A percentile compares a stretch with the other conserved stretches of the same genome.
phyloP scores from a whole-genome alignment of 2,329 filamentous ascomycete genomes.

The Clarireedia homoeocarpa region DNA sequence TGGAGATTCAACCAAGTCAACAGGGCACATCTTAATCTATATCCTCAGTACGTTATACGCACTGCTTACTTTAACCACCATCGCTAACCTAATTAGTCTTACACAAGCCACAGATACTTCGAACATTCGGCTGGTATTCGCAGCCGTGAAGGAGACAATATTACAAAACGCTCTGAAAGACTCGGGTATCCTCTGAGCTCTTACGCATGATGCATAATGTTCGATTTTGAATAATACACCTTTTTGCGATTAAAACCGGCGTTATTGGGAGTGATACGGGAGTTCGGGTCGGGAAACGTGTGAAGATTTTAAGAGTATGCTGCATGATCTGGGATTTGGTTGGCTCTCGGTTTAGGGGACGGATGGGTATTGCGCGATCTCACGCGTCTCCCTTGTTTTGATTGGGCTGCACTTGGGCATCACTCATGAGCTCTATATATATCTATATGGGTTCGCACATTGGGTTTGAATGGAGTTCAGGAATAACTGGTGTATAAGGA shows the following conservation, averaged over 20 bases:
- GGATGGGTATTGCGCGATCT: slow-evolving; percentile 8
- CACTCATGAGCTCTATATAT: slow-evolving; percentile 5
- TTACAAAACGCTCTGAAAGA: slow-evolving; percentile 97
- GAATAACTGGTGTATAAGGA: neutral
- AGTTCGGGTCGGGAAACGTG: slow-evolving; percentile 23
- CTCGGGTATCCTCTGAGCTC: slow-evolving; percentile 77
- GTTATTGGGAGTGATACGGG: slow-evolving; percentile 17
- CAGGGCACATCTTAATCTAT: slow-evolving; percentile 87
- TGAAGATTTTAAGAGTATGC: slow-evolving; percentile 15
- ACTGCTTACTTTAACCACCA: neutral
- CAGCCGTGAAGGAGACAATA: slow-evolving; percentile 97
- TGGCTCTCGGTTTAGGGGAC: slow-evolving; percentile 6
- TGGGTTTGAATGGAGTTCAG: slow-evolving; percentile 3
- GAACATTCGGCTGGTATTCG: slow-evolving; percentile 95
- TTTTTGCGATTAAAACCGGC: slow-evolving; percentile 20
- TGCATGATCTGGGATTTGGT: slow-evolving; percentile 14
- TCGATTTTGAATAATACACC: slow-evolving; percentile 17
- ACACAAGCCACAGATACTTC: slow-evolving; percentile 98
- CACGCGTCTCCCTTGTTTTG: slow-evolving; percentile 1
- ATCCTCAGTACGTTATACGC: slow-evolving; percentile 73
- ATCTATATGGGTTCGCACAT: slow-evolving; percentile 5
- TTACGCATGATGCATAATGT: slow-evolving; percentile 21
- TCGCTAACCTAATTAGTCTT: slow-evolving; percentile 50
- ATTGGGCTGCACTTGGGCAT: neutral
- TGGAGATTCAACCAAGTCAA: slow-evolving; percentile 99